These are phyloP conservation scores for Colletotrichum zoysiae DNA, from an alignment of 2,329 filamentous ascomycete genomes.

Conservation along the genomic window DNA sequence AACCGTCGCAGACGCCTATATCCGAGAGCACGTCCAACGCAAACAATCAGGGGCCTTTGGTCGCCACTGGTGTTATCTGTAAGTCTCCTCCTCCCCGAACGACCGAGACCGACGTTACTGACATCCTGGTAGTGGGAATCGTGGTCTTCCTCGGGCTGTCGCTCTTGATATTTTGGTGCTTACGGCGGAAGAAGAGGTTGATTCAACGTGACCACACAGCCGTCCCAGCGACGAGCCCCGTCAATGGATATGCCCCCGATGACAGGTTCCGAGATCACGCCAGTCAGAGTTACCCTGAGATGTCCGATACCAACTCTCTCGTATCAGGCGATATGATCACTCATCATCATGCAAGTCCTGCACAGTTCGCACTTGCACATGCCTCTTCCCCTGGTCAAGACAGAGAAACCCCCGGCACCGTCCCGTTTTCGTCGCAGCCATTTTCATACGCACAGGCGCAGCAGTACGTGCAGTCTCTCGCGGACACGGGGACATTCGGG, in stretches of 20 bases:
- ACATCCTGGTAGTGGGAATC: constrained; percentile 14
- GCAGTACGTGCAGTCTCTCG: constrained; percentile 34
- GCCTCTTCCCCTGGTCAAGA: background rate
- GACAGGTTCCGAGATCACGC: constrained; percentile 3
- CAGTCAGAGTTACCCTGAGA: background rate
- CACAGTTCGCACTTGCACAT: background rate
- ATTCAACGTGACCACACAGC: constrained; percentile 7
- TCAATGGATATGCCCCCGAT: background rate
- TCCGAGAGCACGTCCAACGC: background rate
- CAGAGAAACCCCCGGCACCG: background rate
- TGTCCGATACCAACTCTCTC: constrained; percentile 4
- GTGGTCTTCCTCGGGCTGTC: constrained; percentile 32
- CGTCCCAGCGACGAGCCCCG: constrained; percentile 10
- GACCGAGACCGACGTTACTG: background rate
- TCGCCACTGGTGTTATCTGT: constrained; percentile 32
- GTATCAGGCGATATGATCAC: constrained; percentile 1
- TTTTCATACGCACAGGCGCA: constrained; percentile 39
- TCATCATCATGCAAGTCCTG: constrained; percentile 8
- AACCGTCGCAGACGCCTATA: background rate
- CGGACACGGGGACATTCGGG: constrained; percentile 17
- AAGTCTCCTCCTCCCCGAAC: background rate
- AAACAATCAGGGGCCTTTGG: constrained; percentile 9
- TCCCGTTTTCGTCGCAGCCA: constrained; percentile 18
- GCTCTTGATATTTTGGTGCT: constrained; percentile 31
- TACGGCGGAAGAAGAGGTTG: constrained; percentile 25